These are phyloP conservation scores for Kluyveromyces starmeri DNA, from an alignment of 805 yeast species.

Conservation along the genomic window DNA sequence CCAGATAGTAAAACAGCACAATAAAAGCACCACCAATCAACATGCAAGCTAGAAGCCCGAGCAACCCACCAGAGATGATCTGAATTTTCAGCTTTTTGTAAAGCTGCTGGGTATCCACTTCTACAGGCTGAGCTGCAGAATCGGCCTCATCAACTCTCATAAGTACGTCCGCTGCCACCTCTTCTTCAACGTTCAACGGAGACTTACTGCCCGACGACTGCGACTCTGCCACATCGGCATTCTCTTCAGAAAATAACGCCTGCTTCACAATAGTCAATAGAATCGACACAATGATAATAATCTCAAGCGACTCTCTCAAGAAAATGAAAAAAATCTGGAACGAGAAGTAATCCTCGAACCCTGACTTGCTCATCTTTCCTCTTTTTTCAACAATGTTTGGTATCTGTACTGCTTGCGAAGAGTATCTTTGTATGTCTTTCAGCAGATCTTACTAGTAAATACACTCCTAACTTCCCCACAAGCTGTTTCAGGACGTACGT, in stretches of 20 bases:
- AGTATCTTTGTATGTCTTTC: too few relatives aligned
- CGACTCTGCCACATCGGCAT: background rate
- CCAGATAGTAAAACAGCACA: conserved; percentile 60
- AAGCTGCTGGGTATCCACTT: conserved; percentile 23
- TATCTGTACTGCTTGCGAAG: too few relatives aligned
- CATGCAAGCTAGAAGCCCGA: conserved; percentile 63
- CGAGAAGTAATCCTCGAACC: conserved; percentile 46
- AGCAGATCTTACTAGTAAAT: too few relatives aligned
- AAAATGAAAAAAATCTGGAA: conserved; percentile 68
- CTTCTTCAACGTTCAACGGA: conserved; percentile 16
- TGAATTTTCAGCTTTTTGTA: conserved; percentile 50
- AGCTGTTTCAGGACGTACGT: too few relatives aligned
- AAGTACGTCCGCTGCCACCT: conserved; percentile 22
- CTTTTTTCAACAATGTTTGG: too few relatives aligned
- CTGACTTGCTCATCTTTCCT: background rate
- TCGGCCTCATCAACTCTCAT: conserved; percentile 7
- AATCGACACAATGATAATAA: conserved; percentile 68
- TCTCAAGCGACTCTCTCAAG: conserved; percentile 64
- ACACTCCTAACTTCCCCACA: too few relatives aligned
- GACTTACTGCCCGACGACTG: background rate
- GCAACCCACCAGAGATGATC: conserved; percentile 72
- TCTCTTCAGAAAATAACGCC: conserved; percentile 32
- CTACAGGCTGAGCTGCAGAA: conserved; percentile 5
- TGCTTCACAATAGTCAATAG: conserved; percentile 63
- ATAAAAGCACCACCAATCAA: conserved; percentile 67